A percentile compares a stretch with the other conserved stretches of the same genome.
phyloP scores from a whole-genome alignment of 2,329 filamentous ascomycete genomes.

The Paraphaeosphaeria minitans region DNA sequence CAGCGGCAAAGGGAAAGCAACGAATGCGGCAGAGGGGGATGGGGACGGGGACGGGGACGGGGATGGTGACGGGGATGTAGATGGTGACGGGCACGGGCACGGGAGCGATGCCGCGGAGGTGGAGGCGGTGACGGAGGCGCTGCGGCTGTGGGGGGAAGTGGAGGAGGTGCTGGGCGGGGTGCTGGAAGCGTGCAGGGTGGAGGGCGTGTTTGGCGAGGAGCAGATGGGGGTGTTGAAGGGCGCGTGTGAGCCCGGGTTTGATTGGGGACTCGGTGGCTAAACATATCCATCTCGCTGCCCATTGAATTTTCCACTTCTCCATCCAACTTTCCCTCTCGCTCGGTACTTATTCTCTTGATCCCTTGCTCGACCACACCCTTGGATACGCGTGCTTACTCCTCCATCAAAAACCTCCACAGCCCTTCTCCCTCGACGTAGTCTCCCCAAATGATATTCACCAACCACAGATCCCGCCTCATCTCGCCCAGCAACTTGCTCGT shows the following conservation, averaged over 20 bases:
- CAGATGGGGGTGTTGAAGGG: not conserved
- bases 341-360: too few relatives aligned
- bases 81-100: too few relatives aligned
- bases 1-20: too few relatives aligned
- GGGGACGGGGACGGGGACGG: too few relatives aligned
- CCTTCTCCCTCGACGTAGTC: constrained; percentile 73
- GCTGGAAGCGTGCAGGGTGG: not conserved
- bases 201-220: not conserved
- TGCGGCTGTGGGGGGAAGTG: not conserved
- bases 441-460: constrained; percentile 90
- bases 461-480: constrained; percentile 74
- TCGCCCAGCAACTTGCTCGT: constrained; percentile 73
- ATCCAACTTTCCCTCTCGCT: too few relatives aligned
- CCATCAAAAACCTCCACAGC: constrained; percentile 69
- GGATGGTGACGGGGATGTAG: too few relatives aligned
- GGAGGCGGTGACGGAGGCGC: not conserved
- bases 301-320: too few relatives aligned
- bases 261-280: not conserved
- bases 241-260: not conserved
- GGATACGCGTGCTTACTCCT: constrained; percentile 3
- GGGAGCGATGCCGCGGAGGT: too few relatives aligned
- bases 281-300: too few relatives aligned
- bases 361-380: too few relatives aligned
- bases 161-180: not conserved
- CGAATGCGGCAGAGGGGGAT: too few relatives aligned